Percentiles rank a stretch among this genome's conserved stretches.
Conservation (phyloP, 2,329 filamentous ascomycete species). For the Fonsecaea erecta region DNA sequence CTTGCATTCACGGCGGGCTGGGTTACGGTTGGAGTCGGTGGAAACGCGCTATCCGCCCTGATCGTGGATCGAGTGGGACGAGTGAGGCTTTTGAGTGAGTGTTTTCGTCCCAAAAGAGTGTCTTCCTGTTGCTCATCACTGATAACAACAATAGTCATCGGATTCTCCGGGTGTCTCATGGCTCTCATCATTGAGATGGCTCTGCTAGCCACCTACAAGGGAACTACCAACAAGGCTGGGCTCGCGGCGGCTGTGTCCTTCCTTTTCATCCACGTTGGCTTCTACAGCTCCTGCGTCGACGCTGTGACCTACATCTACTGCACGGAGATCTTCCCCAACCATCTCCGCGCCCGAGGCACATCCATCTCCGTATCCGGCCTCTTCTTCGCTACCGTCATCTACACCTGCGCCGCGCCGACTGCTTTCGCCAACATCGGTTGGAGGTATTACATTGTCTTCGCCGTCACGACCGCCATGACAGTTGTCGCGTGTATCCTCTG, state of each 20-base stretch:
- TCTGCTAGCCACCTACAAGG: conserved; percentile 20
- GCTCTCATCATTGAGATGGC: conserved; percentile 21
- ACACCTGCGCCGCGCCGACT: conserved; percentile 18
- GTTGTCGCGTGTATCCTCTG: background rate
- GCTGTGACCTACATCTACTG: conserved; percentile 18
- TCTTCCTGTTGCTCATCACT: conserved; percentile 45
- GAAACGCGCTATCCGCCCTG: conserved; percentile 12
- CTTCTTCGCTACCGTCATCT: conserved; percentile 18
- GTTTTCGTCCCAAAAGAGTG: background rate
- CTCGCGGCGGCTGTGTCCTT: conserved; percentile 57
- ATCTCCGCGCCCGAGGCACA: conserved; percentile 17
- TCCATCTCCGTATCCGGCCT: conserved; percentile 11
- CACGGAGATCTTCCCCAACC: conserved; percentile 24
- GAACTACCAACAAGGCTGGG: conserved; percentile 17
- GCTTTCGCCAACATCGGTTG: conserved; percentile 42
- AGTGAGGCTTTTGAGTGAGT: conserved; percentile 34
- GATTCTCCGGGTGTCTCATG: conserved; percentile 22
- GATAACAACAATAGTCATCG: conserved; percentile 36
- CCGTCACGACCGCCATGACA: conserved; percentile 6
- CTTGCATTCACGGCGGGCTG: conserved; percentile 15
- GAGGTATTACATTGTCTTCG: conserved; percentile 41
- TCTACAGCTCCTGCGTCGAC: conserved; percentile 21
- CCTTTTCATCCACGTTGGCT: conserved; percentile 53
- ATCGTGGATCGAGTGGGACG: conserved; percentile 32
- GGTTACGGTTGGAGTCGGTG: conserved; percentile 14